Base-by-base conservation (phyloP, 768 basidiomycete genomes). In the Hygrocybe coccinea region DNA sequence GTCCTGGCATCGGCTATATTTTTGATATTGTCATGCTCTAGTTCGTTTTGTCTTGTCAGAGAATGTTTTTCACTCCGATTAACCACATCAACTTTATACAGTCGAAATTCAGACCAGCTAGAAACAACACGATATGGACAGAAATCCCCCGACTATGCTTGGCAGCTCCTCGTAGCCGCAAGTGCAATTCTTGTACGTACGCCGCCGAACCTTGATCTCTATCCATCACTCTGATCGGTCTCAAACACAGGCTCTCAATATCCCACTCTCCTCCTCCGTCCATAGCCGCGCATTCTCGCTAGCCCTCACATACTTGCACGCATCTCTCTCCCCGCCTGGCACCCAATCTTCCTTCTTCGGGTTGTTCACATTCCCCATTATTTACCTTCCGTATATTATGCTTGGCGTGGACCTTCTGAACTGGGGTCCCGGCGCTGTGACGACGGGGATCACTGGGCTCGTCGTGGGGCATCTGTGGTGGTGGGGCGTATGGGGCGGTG, bases 391-490 rank as follows among this genome's bases (percentile, higher is more conserved):
- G 1, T 91, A 85, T 65, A 75, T 81, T 37, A 76, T 94, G 64
- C 78, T 94, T 50, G 82, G 65, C 36, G 69, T 95, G 63, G 92
- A 94, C 67, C 66, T 88, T 46, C 65, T 93, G 62, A 76, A 77
- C 56, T 82, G 71, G 10, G 87, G 87, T 3, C 80, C 84, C 0
- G 37, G 56, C 1, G 80, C 77, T 2, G 87, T 84, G 3, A 79
- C 82, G 6, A 63, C 74, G 24, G 72, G 79, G 22, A 65, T 90
- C 47, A 84, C 85, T 0, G 92, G 92, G 7, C 78, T 87, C 34
- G 76, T 89, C 33, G 79, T 85, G 2, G 91, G 91, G 0, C 90
- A 94, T 65, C 66, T 81, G 8, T 93, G 89, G 87, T 91, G 86
- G 84, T 89, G 84, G 84, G 65, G 73, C 22, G 76, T 89, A 7